A percentile compares a stretch with the other conserved stretches of the same genome.
phyloP scores from a whole-genome alignment of 768 basidiomycete genomes.

The Agaricus subrufescens region DNA sequence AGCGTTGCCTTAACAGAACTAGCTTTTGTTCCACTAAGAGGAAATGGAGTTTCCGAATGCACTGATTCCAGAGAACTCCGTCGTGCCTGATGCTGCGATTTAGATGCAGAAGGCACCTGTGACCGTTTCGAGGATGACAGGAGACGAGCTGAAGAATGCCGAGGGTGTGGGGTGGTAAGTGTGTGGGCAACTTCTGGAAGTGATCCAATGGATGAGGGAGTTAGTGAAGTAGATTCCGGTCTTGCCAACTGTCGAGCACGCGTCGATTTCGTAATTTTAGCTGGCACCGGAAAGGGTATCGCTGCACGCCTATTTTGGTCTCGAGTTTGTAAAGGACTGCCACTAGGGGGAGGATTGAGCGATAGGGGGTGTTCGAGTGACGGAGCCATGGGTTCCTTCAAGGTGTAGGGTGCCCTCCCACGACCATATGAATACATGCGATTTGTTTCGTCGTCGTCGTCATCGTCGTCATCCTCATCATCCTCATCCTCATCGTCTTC shows the following conservation, averaged over 20 bases:
- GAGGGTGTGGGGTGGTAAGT: background rate
- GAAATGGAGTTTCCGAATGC: conserved; percentile 27
- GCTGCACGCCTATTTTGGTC: background rate
- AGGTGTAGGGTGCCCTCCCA: background rate
- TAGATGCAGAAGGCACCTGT: background rate
- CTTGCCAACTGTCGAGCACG: background rate
- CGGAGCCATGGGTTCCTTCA: background rate
- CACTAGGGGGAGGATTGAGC: background rate
- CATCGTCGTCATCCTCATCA: background rate
- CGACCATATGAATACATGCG: background rate
- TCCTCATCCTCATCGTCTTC: background rate
- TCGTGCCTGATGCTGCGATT: background rate
- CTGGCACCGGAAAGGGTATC: background rate
- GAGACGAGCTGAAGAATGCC: background rate
- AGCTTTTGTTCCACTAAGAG: conserved; percentile 32
- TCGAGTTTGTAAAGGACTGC: background rate
- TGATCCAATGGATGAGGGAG: background rate
- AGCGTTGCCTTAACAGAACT: conserved; percentile 27
- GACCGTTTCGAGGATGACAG: background rate
- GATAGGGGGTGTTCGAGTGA: background rate
- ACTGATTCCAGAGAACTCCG: conserved; percentile 4
- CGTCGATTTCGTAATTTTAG: background rate
- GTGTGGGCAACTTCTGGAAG: background rate
- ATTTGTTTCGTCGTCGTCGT: background rate
- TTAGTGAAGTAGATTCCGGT: background rate